Percentiles rank a stretch among this genome's conserved stretches.
These are phyloP conservation scores for Pelargonium fulgidum DNA, from an alignment of 441 rosid species.

Conservation along the genomic window DNA sequence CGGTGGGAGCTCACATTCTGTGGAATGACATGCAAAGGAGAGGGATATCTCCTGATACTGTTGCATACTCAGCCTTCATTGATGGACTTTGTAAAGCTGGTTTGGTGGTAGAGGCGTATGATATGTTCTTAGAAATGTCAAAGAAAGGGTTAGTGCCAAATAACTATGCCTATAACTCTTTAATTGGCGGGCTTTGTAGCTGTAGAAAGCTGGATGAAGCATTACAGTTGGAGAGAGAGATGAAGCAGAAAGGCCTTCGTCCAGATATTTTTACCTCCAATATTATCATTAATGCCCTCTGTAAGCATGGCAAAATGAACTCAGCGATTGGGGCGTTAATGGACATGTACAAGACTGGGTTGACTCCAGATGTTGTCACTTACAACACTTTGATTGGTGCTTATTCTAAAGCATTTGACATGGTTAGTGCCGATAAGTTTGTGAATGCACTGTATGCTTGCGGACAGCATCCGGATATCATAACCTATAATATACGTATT, in stretches of 20 bases:
- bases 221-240: slow-evolving; percentile 41
- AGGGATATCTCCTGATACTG: slow-evolving; percentile 49
- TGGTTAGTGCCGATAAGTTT: slow-evolving; percentile 39
- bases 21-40: slow-evolving; percentile 54
- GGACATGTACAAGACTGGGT: slow-evolving; percentile 41
- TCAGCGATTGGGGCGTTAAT: slow-evolving; percentile 37
- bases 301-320: slow-evolving; percentile 48
- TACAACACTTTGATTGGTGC: slow-evolving; percentile 66
- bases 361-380: slow-evolving; percentile 54
- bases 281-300: slow-evolving; percentile 52
- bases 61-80: slow-evolving; percentile 62
- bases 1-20: slow-evolving; percentile 42
- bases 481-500: slow-evolving; percentile 48
- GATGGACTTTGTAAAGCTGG: slow-evolving; percentile 59
- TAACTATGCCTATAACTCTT: slow-evolving; percentile 52
- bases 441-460: slow-evolving; percentile 38
- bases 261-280: slow-evolving; percentile 56
- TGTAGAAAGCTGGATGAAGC: slow-evolving; percentile 47
- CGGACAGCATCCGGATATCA: slow-evolving; percentile 57
- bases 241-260: slow-evolving; percentile 50
- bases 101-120: slow-evolving; percentile 50
- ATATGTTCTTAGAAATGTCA: slow-evolving; percentile 44
- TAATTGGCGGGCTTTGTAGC: slow-evolving; percentile 55
- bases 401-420: slow-evolving; percentile 46
- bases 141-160: slow-evolving; percentile 51